phyloP scores from a whole-genome alignment of 257 asterid species.

The Fraxinus pennsylvanica region DNA sequence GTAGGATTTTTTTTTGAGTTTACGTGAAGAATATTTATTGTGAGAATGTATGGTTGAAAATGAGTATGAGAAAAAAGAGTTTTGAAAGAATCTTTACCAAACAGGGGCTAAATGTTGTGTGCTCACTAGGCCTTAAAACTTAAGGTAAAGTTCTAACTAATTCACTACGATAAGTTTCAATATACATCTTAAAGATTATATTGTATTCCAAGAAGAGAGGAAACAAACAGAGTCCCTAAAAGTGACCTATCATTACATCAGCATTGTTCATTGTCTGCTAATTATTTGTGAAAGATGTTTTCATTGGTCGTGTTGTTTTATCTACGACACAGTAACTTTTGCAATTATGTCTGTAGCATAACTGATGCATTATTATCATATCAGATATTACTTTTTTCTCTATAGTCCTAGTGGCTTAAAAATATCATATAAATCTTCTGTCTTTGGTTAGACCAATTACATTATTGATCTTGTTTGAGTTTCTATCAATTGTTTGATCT shows the following conservation, averaged over 20 bases:
- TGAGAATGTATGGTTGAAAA: no score
- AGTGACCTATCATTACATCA: neutral
- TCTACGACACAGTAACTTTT: neutral
- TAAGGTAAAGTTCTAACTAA: neutral
- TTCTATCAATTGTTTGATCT: no score
- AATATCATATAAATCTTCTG: no score
- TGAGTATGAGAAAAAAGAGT: no score
- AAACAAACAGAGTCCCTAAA: neutral
- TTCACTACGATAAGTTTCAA: neutral
- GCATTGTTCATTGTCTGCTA: neutral
- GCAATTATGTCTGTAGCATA: conserved; percentile 4
- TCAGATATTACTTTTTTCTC: neutral
- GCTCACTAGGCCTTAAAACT: neutral
- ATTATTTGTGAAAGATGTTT: no score
- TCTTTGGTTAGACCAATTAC: no score
- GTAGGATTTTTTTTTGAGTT: no score
- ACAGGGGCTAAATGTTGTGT: neutral
- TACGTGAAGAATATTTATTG: no score
- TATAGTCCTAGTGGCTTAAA: no score
- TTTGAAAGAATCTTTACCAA: no score
- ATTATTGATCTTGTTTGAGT: no score
- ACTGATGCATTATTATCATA: neutral
- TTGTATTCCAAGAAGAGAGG: neutral
- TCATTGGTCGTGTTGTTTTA: neutral
- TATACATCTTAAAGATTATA: neutral